Conservation (phyloP, 768 basidiomycete species). For the Lactarius indigo region DNA sequence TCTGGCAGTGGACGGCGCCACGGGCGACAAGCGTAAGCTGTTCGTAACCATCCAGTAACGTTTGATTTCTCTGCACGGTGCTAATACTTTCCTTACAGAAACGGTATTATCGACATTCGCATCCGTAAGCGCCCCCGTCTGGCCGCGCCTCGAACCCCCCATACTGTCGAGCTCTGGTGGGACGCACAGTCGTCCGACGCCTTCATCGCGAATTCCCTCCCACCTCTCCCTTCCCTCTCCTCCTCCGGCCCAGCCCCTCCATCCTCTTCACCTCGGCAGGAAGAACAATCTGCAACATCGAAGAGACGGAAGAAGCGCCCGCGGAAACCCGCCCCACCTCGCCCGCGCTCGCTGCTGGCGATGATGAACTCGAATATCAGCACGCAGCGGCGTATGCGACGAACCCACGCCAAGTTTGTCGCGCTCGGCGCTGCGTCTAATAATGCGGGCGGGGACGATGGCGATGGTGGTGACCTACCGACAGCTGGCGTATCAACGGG, state of each 20-base stretch:
- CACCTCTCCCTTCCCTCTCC: conserved; percentile 24
- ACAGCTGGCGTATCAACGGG: neutral
- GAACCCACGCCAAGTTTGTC: conserved; percentile 68
- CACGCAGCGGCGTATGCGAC: conserved; percentile 67
- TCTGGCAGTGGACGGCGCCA: conserved; percentile 32
- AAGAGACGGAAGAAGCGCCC: conserved; percentile 36
- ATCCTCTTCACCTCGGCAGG: conserved; percentile 24
- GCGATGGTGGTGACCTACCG: conserved; percentile 18
- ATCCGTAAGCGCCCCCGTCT: conserved; percentile 63
- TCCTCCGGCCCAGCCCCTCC: conserved; percentile 26
- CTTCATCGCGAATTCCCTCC: conserved; percentile 24
- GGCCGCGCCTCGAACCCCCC: conserved; percentile 26
- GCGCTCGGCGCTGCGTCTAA: conserved; percentile 42
- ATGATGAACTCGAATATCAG: conserved; percentile 76
- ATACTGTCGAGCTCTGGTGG: conserved; percentile 27
- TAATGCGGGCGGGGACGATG: conserved; percentile 33
- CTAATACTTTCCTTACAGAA: conserved; percentile 25
- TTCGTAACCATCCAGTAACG: conserved; percentile 25
- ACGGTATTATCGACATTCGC: conserved; percentile 38
- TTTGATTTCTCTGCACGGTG: neutral
- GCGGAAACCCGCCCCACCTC: conserved; percentile 29
- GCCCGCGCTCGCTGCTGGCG: conserved; percentile 46
- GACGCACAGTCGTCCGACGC: conserved; percentile 23
- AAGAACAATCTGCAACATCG: conserved; percentile 21
- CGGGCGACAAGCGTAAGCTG: conserved; percentile 68